These are phyloP conservation scores for Actinomortierella wolfii DNA, from an alignment of 371 early-diverging fungal genomes.

Conservation along the genomic window DNA sequence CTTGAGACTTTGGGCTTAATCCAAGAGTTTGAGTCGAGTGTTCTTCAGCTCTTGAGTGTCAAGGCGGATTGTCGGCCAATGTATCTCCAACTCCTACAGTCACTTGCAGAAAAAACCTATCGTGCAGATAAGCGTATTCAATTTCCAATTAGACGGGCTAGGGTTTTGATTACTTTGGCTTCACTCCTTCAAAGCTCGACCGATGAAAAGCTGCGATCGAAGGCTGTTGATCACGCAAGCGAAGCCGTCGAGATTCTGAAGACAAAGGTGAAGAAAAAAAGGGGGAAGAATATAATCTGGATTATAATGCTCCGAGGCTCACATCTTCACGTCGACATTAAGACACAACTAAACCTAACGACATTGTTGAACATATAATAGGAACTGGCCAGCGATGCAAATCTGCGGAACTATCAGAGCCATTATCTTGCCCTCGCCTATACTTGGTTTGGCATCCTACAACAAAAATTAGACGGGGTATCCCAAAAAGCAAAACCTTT, in stretches of 20 bases:
- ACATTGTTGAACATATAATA: constrained; percentile 7
- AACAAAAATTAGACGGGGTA: constrained; percentile 14
- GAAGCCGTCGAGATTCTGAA: constrained; percentile 37
- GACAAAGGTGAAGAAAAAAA: constrained; percentile 3
- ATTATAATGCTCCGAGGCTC: no score
- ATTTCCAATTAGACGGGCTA: constrained; percentile 34
- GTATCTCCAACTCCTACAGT: constrained; percentile 6
- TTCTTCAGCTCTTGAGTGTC: constrained; percentile 20
- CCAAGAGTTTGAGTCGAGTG: constrained; percentile 28
- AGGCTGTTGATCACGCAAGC: constrained; percentile 12
- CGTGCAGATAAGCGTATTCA: constrained; percentile 13
- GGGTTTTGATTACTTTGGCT: constrained; percentile 25
- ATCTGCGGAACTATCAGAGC: constrained; percentile 50
- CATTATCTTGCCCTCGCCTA: constrained; percentile 63
- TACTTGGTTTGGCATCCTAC: constrained; percentile 62
- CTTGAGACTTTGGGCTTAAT: constrained; percentile 27
- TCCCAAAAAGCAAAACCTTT: constrained; percentile 48
- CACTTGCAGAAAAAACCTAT: constrained; percentile 13
- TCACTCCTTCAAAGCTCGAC: constrained; percentile 8
- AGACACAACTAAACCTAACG: no score
- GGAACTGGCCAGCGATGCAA: constrained; percentile 47
- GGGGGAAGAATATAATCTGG: no score
- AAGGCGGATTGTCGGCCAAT: constrained; percentile 7
- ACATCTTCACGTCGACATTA: no score
- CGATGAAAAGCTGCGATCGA: constrained; percentile 10